A percentile compares a stretch with the other conserved stretches of the same genome.
Evolutionary conservation across 163 green algal genomes (phyloP).

Genomic region (Volvox carteri): DNA sequence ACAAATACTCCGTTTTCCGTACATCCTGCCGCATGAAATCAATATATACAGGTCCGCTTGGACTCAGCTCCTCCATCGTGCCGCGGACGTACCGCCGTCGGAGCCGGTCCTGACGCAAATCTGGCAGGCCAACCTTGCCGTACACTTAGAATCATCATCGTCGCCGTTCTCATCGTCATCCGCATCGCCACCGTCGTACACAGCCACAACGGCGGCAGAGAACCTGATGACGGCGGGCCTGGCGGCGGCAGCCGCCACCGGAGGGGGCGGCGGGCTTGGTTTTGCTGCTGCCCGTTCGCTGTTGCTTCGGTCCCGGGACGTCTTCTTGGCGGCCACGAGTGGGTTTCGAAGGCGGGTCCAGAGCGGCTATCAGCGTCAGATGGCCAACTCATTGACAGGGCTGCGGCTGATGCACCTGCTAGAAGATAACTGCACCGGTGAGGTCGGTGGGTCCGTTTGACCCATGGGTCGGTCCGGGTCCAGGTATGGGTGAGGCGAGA

Average conservation of each 20-base stretch:
- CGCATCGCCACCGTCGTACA: not conserved
- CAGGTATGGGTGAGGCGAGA: not conserved
- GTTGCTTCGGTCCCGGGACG: constrained; percentile 1
- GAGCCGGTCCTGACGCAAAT: constrained; percentile 47
- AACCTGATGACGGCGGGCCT: not conserved
- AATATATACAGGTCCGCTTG: constrained; percentile 32
- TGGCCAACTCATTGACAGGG: constrained; percentile 62
- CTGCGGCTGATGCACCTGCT: constrained; percentile 67
- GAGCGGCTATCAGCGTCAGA: constrained; percentile 68
- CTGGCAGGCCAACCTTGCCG: constrained; percentile 48
- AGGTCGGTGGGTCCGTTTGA: not conserved
- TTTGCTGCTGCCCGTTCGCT: not conserved
- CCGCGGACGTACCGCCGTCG: not conserved
- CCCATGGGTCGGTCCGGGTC: not conserved
- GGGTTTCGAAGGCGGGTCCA: constrained; percentile 59
- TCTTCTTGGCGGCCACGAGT: constrained; percentile 50
- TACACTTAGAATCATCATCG: constrained; percentile 33
- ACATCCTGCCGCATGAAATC: no score
- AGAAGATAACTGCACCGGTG: constrained; percentile 71
- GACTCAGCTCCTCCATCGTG: constrained; percentile 9
- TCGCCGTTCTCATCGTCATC: not conserved
- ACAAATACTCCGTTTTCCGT: no score
- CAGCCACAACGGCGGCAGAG: not conserved
- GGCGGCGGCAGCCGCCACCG: not conserved
- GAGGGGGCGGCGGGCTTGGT: not conserved